Evolutionary conservation across 176 grass and related monocot genomes (phyloP), one percentile per base, ranked within the genome.

Genomic region (Aegilops sharonensis): DNA sequence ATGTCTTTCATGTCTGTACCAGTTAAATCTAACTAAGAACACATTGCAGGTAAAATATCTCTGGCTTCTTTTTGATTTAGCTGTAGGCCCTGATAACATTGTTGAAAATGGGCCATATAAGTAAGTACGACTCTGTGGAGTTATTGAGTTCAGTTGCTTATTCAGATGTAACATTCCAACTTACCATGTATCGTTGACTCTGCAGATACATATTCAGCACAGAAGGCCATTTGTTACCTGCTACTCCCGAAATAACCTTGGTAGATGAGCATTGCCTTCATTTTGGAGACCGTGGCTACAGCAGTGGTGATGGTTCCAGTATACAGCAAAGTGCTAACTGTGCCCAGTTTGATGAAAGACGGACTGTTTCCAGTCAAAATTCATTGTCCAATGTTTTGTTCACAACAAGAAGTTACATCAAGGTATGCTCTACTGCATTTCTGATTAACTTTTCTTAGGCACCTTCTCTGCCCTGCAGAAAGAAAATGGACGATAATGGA

Each of bases 21-120:
- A 25, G 18, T 60, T 31, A 79, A 83, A 80, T 79, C 85, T 91
- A 66, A 91, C 47, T 77, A 68, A 20, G 25, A 74, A 21, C 15
- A 18, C 42, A 84, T 93, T 87, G 57, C 89, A 98, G 95, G 91
- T 98, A 25, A 98, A 98, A 84, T 98, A 98, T 91, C 91, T 98
- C 70, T 98, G 95, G 95, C 93, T 98, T 83, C 95, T 98, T 77
- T 98, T 98, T 92, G 95, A 98, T 94, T 89, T 95, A 84, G 91
- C 93, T 85, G 93, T 93, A 42, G 89, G 91, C 37, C 89, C 91
- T 57, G 95, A 98, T 89, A 98, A 98, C 68, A 93, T 98, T 89
- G 93, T 98, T 82, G 95, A 98, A 77, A 98, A 88, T 76, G 95
- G 95, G 61, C 95, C 95, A 64, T 95, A 98, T 47, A 98, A 86